Evolutionary conservation across 371 early-diverging fungal genomes (phyloP).

Genomic region (Paraphysoderma sedebokerense): DNA sequence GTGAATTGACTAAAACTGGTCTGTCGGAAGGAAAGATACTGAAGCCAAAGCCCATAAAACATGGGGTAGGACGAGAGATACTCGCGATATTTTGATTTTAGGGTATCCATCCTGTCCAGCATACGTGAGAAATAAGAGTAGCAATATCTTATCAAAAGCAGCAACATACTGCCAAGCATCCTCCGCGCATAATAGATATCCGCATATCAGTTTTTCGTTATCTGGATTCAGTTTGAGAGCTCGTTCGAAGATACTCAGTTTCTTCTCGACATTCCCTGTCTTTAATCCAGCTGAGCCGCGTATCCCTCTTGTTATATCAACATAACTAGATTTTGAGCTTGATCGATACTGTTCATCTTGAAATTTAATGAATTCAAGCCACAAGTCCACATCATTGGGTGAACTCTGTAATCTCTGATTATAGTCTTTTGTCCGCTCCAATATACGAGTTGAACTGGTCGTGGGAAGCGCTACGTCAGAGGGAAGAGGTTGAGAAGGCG

Average conservation of each 20-base stretch:
- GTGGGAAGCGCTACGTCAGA: too few relatives aligned
- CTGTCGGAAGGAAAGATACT: slow-evolving; percentile 55
- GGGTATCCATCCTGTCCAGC: too few relatives aligned
- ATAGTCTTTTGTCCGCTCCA: too few relatives aligned
- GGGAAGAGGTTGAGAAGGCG: too few relatives aligned
- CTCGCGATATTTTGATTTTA: slow-evolving; percentile 58
- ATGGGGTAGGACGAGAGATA: slow-evolving; percentile 26
- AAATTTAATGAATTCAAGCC: slow-evolving; percentile 50
- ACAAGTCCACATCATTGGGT: slow-evolving; percentile 36
- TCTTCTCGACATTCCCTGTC: slow-evolving; percentile 36
- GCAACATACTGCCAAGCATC: slow-evolving; percentile 39
- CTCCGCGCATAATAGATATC: slow-evolving; percentile 38
- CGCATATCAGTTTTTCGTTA: slow-evolving; percentile 29
- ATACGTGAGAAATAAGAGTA: slow-evolving; percentile 16
- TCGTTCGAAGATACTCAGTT: slow-evolving; percentile 53
- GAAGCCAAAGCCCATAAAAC: slow-evolving; percentile 44
- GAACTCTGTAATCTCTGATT: too few relatives aligned
- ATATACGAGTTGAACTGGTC: too few relatives aligned
- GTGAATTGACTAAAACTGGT: slow-evolving; percentile 51
- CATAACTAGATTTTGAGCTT: slow-evolving; percentile 4
- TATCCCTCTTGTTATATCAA: neutral
- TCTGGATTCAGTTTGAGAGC: slow-evolving; percentile 43
- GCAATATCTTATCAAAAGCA: neutral
- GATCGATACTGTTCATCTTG: slow-evolving; percentile 36
- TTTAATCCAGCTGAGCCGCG: slow-evolving; percentile 15